A percentile compares a stretch with the other conserved stretches of the same genome.
Conservation (phyloP, 352 stramenopile genomes). For the Phytopythium chamaehyphon region DNA sequence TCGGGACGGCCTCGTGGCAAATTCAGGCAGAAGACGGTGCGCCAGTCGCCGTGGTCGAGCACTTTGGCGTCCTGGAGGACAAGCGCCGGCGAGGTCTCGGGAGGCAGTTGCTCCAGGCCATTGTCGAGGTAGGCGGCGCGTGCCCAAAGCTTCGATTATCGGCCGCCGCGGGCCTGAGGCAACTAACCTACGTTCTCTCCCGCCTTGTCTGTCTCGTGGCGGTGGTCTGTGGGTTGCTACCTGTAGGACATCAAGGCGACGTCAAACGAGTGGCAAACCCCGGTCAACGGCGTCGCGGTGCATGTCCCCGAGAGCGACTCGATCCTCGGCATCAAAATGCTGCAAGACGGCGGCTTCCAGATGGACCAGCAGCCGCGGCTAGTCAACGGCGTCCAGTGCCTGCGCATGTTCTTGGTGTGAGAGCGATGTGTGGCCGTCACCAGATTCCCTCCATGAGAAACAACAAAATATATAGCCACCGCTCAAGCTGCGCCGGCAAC, state of each 20-base stretch:
- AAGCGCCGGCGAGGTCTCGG: slow-evolving; percentile 54
- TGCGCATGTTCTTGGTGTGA: slow-evolving; percentile 23
- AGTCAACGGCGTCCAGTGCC: slow-evolving; percentile 19
- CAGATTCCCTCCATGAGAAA: no score
- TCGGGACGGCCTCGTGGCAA: slow-evolving; percentile 52
- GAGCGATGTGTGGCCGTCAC: no score
- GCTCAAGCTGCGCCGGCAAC: no score
- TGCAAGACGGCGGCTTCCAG: slow-evolving; percentile 51
- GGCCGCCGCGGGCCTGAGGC: not conserved
- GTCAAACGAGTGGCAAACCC: slow-evolving; percentile 21
- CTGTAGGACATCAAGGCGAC: slow-evolving; percentile 45
- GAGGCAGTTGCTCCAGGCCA: slow-evolving; percentile 37
- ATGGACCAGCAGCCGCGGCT: slow-evolving; percentile 24
- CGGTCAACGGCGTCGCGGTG: slow-evolving; percentile 31
- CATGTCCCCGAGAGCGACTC: slow-evolving; percentile 39
- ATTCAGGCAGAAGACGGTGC: slow-evolving; percentile 31
- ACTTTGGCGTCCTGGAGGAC: slow-evolving; percentile 46
- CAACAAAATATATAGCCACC: no score
- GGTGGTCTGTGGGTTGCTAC: not conserved
- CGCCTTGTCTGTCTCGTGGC: not conserved
- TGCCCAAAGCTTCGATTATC: slow-evolving; percentile 1
- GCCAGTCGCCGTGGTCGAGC: slow-evolving; percentile 47
- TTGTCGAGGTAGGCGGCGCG: slow-evolving; percentile 35
- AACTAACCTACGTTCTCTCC: not conserved
- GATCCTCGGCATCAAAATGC: slow-evolving; percentile 37